Base-by-base conservation (phyloP, 495 filamentous ascomycete genomes). In the Lasiosphaeria miniovina region DNA sequence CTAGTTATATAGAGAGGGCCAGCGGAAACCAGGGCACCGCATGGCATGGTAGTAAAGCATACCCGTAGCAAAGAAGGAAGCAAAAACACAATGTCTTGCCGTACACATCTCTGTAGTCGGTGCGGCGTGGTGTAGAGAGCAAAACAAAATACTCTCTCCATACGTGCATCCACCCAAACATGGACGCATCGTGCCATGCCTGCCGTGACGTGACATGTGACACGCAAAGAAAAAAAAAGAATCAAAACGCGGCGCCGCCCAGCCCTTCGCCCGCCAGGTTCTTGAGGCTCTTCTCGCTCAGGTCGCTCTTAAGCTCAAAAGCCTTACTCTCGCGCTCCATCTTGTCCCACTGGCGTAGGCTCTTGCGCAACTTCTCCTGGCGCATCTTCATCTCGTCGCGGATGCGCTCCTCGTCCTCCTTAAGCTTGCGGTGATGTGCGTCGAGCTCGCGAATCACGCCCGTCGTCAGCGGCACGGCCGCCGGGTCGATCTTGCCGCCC, bases 381-480 rank as follows among this genome's bases (percentile, higher is more conserved):
- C 79, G 78, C 24, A 51, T 57, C 14, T 73, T 72, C 43, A 78
- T 61, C 49, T 80, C 77, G 43, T 77, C 72, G 3, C 78, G 67
- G 3, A 78, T 41, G 24, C 71, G 70, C 64, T 81, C 77, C 56
- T 80, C 78, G 24, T 81, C 78, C 36, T 80, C 77, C 49, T 68
- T 69, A 4, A 77, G 63, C 53, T 70, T 69, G 24, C 62, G 64
- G 12, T 66, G 67, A 51, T 79, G 77, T 15, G 63, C 32, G 36
- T 75, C 73, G 32, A 76, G 55, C 45, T 80, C 77, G n/a, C 71
- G 68, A 15, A 65, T 57, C 40, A 77, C 72, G 9, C 76, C 72
- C 0, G 68, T 71, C 15, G 60, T 60, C 49, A 74, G 45, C 6
- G 69, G 61, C 2, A 70, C 52, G 35, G 68, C 33, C 2, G 64